Conservation (phyloP, 331 rosid species). For the Malus hybrid region DNA sequence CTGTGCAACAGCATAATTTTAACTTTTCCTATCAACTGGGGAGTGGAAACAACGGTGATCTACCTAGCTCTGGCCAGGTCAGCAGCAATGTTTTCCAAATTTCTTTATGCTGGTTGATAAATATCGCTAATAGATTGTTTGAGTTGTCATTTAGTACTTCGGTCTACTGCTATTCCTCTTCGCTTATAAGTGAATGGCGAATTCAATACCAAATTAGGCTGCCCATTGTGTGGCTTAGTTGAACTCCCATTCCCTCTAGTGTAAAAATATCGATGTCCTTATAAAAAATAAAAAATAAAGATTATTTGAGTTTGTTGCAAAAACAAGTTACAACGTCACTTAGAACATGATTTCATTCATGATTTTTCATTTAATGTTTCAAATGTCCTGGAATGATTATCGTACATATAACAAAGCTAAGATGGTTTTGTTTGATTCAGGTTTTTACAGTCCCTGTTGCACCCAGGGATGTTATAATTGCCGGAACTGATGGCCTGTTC, state of each 20-base stretch:
- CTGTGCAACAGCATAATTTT: constrained; percentile 92
- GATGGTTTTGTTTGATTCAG: constrained; percentile 31
- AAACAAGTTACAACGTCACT: too few species aligned
- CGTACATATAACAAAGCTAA: background rate
- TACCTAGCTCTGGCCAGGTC: constrained; percentile 98
- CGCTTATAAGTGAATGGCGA: too few species aligned
- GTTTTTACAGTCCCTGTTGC: constrained; percentile 82
- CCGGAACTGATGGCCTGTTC: constrained; percentile 88
- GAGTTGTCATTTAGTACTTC: too few species aligned
- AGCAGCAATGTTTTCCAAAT: background rate
- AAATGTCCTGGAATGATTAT: background rate
- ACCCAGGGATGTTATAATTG: constrained; percentile 70
- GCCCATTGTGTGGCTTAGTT: too few species aligned
- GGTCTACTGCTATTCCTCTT: too few species aligned
- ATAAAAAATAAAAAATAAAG: too few species aligned
- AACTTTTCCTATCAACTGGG: constrained; percentile 82
- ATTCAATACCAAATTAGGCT: too few species aligned
- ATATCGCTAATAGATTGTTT: background rate
- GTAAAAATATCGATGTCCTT: too few species aligned
- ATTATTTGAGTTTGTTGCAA: too few species aligned
- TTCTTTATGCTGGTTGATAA: background rate
- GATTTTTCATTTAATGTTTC: background rate
- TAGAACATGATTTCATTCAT: too few species aligned
- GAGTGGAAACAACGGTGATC: constrained; percentile 62
- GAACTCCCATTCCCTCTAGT: too few species aligned